A percentile compares a stretch with the other conserved stretches of the same genome.
Evolutionary conservation across 2,329 filamentous ascomycete species (phyloP).

Genomic region (Escovopsis sp.): DNA sequence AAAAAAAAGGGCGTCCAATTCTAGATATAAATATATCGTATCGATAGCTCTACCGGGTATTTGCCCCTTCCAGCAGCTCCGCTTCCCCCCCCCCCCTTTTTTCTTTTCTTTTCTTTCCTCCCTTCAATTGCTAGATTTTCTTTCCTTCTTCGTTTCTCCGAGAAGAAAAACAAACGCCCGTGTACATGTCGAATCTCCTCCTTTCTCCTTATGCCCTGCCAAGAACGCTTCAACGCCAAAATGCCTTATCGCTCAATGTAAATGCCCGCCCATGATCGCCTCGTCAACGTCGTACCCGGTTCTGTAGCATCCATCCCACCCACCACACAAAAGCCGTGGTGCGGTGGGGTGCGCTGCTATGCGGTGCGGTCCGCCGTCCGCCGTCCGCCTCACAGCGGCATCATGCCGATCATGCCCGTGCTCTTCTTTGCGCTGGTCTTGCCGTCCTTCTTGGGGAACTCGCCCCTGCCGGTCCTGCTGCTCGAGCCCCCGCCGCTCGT

Average conservation of each 20-base stretch:
- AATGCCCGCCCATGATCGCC: neutral
- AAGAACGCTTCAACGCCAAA: conserved; percentile 4
- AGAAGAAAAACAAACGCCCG: no score
- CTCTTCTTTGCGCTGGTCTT: conserved; percentile 19
- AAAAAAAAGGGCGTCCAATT: no score
- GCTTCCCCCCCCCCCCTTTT: no score
- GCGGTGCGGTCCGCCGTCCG: no score
- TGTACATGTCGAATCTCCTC: neutral
- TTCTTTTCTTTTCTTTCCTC: no score
- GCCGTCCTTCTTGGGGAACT: conserved; percentile 11
- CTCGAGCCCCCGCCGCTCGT: conserved; percentile 9
- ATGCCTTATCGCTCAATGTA: neutral
- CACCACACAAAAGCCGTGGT: neutral
- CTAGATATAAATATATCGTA: no score
- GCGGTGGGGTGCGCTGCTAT: no score
- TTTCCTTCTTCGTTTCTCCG: neutral
- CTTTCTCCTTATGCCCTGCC: neutral
- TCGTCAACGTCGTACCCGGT: neutral
- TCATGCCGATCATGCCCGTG: conserved; percentile 21
- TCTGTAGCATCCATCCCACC: no score
- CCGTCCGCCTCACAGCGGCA: conserved; percentile 19
- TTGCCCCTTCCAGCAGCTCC: no score
- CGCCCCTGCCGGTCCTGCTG: conserved; percentile 8
- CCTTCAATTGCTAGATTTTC: neutral
- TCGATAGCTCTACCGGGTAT: no score